Percentiles rank a stretch among this genome's conserved stretches.
Conservation (phyloP, 2,329 filamentous ascomycete species). For the Xylariaceae sp. region DNA sequence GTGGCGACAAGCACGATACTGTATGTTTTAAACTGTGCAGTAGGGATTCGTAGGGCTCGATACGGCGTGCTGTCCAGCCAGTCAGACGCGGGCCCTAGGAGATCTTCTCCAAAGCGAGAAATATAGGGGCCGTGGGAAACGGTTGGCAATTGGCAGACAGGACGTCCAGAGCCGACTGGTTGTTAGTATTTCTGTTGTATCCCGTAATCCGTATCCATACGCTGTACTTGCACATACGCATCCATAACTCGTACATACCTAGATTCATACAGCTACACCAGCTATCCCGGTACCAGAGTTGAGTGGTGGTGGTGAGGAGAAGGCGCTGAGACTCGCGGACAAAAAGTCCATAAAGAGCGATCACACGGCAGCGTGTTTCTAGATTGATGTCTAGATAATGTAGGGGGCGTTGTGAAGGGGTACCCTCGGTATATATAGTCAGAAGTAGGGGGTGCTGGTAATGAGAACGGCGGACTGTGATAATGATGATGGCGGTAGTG, state of each 20-base stretch:
- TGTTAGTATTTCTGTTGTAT: too few relatives aligned
- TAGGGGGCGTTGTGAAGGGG: too few relatives aligned
- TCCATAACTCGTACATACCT: neutral
- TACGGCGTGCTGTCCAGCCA: slow-evolving; percentile 6
- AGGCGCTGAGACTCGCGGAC: neutral
- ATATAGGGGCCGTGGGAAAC: slow-evolving; percentile 5
- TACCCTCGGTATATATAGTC: too few relatives aligned
- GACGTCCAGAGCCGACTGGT: neutral
- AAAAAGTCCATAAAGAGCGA: slow-evolving; percentile 6
- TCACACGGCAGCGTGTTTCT: neutral
- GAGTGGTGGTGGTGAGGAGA: neutral
- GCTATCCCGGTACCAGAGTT: neutral
- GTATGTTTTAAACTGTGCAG: slow-evolving; percentile 4
- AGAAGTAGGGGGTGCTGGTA: slow-evolving; percentile 2
- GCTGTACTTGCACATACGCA: neutral
- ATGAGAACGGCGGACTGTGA: slow-evolving; percentile 2
- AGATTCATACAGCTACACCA: neutral
- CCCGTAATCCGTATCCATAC: slow-evolving; percentile 1
- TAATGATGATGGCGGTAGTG: neutral
- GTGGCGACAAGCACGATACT: neutral
- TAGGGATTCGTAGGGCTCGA: slow-evolving; percentile 8
- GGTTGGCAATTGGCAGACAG: slow-evolving; percentile 6
- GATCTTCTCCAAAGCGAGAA: slow-evolving; percentile 15
- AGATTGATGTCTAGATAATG: too few relatives aligned
- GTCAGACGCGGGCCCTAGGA: slow-evolving; percentile 4